phyloP scores from a whole-genome alignment of 2,329 filamentous ascomycete genomes.

The Pseudocercospora crystallina region DNA sequence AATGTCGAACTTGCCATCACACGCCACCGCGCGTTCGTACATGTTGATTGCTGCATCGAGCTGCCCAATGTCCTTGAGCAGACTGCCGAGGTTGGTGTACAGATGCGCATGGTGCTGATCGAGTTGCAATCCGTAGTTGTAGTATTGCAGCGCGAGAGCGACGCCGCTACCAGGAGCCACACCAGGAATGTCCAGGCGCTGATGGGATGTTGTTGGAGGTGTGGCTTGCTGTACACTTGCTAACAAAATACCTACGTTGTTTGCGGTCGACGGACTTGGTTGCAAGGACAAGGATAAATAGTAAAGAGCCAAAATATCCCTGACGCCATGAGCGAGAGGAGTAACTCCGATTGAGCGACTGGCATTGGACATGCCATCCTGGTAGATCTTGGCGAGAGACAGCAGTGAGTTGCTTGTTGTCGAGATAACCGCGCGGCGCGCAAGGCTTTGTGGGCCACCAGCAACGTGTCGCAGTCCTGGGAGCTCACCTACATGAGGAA shows the following conservation, averaged over 20 bases:
- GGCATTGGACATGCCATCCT: conserved; percentile 86
- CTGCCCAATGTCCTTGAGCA: conserved; percentile 95
- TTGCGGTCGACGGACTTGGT: conserved; percentile 94
- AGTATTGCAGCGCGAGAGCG: conserved; percentile 85
- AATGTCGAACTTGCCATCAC: conserved; percentile 94
- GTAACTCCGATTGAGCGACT: conserved; percentile 42
- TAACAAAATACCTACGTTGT: conserved; percentile 96
- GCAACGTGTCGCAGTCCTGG: conserved; percentile 73
- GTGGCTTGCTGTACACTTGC: conserved; percentile 80
- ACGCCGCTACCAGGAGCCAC: conserved; percentile 83
- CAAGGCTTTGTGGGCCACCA: conserved; percentile 59
- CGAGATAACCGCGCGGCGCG: conserved; percentile 77
- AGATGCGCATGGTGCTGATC: conserved; percentile 91
- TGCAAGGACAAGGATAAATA: conserved; percentile 93
- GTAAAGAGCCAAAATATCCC: conserved; percentile 91
- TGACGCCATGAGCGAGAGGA: conserved; percentile 67
- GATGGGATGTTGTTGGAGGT: conserved; percentile 31
- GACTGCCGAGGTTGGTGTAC: conserved; percentile 91
- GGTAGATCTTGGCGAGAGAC: conserved; percentile 95
- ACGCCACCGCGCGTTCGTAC: conserved; percentile 92
- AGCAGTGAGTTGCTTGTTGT: conserved; percentile 95
- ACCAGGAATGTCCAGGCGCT: conserved; percentile 62
- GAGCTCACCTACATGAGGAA: conserved; percentile 70
- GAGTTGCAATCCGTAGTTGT: conserved; percentile 86
- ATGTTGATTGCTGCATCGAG: conserved; percentile 88